Evolutionary conservation across 495 filamentous ascomycete species (phyloP), one percentile per base, ranked within the genome.

Genomic region (Chaetomium cochliodes): DNA sequence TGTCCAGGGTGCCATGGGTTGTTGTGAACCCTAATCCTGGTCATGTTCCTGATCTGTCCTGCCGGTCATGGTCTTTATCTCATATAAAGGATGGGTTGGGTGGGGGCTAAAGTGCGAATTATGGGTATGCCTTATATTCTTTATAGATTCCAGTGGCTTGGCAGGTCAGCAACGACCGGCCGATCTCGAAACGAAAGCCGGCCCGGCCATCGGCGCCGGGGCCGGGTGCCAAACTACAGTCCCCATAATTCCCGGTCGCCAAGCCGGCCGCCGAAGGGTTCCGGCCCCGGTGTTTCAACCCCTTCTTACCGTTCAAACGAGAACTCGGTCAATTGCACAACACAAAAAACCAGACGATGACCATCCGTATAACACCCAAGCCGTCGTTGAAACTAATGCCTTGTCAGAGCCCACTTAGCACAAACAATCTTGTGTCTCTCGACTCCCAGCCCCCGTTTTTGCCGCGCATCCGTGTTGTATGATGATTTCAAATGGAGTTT

Each of bases 191-290:
- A 42, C 22, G 0, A 20, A 3, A 30, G 20, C 23, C 39, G 41
- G 41, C 22, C 25, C 56, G 41, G 41, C 16, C 41, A 6, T 42
- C 16, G 56, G 39, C 41, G 9, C 12, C 39, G 41, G 13, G 41
- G 22, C n/a, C 56, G 41, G 56, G 41, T 16, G 12, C 18, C 18
- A 59, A 59, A 59, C 56, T 5, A 22, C 28, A 33, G 12, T 2
- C 41, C 56, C 56, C 42, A 47, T 16, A 28, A 30, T 12, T 47
- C 41, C 23, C 23, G 56, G 56, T 25, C 33, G 56, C 39, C 56
- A 59, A 59, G 56, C 41, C 56, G 37, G 37, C 55, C 37, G 23
- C 53, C 18, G 3, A 26, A 2, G 51, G 12, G 15, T 9, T 8
- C 6, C 30, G 11, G 6, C 16, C 28, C 26, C 16, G 26, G 20